Evolutionary conservation across 2,329 filamentous ascomycete species (phyloP), one percentile per base, ranked within the genome.

Genomic region (Exutisphaerella laricina): DNA sequence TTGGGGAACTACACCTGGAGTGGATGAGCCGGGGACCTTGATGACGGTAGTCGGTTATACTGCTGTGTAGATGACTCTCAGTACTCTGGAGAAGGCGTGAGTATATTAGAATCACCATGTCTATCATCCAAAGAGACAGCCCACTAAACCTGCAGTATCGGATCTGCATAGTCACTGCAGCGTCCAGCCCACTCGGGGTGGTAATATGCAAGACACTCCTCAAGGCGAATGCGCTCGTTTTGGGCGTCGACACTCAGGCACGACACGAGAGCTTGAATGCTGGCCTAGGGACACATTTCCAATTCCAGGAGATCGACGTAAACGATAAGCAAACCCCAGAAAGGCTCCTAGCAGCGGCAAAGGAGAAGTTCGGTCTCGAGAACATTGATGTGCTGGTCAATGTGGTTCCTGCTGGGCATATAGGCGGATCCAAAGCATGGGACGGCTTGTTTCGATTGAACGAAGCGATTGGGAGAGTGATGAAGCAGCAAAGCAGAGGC

Each of bases 201-300:
- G 39, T 49, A 8, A 42, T 55, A 26, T 50, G 46, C 44, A 55
- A 55, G n/a, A 51, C 48, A 7, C 35, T 55, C 8, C 40, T 55
- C 13, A 55, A 55, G 30, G 53, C 53, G 1, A 55, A 55, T 22
- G 53, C 53, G 4, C 30, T 55, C 6, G 53, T 55, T 1, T 42
- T 55, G 7, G 53, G 53, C n/a, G 42, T 55, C 21, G 53, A 55
- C 33, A 43, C 37, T 4, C 33, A 30, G 16, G 21, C 45, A 7
- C 41, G 43, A 38, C 50, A 55, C 35, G 9, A 33, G 18, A 42
- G 50, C 5, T 30, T 55, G 12, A 51, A 50, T 28, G 48, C 53
- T 20, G 50, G 46, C 7, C 41, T 47, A 3, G 50, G 50, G 5
- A 55, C 50, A 7, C 53, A 55, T 31, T 55, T 55, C 26, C 53